These are phyloP conservation scores for Aspergillus uvarum DNA, from an alignment of 2,329 filamentous ascomycete species.

Conservation along the genomic window DNA sequence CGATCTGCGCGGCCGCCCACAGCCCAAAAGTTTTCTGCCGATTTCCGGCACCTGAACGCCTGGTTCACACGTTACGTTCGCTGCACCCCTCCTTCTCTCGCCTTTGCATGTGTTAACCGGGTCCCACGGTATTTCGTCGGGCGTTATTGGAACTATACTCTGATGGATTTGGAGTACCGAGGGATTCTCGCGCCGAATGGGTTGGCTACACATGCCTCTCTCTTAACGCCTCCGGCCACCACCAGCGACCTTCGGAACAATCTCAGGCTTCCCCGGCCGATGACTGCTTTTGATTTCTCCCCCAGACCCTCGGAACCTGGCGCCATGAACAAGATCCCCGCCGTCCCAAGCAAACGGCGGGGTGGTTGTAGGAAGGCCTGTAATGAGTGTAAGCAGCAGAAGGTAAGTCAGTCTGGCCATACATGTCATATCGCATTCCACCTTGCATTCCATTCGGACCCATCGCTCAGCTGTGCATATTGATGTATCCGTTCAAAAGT, in stretches of 20 bases:
- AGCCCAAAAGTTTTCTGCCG: slow-evolving; percentile 33
- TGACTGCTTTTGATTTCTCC: slow-evolving; percentile 31
- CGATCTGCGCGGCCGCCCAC: slow-evolving; percentile 5
- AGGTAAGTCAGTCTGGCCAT: slow-evolving; percentile 46
- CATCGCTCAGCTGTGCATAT: background rate
- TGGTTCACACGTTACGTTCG: slow-evolving; percentile 18
- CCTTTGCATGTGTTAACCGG: slow-evolving; percentile 24
- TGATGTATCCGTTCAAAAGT: background rate
- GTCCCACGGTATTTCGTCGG: slow-evolving; percentile 29
- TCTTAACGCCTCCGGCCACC: slow-evolving; percentile 29
- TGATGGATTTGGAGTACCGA: slow-evolving; percentile 39
- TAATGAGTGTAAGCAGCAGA: slow-evolving; percentile 68
- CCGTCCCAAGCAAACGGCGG: slow-evolving; percentile 47
- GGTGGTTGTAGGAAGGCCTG: slow-evolving; percentile 50
- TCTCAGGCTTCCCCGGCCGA: slow-evolving; percentile 32
- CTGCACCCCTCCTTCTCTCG: slow-evolving; percentile 24
- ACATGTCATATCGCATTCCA: background rate
- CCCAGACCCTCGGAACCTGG: slow-evolving; percentile 34
- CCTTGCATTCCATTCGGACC: background rate
- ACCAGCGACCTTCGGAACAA: slow-evolving; percentile 38
- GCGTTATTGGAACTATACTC: slow-evolving; percentile 28
- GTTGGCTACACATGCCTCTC: slow-evolving; percentile 25
- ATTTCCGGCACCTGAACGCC: slow-evolving; percentile 38
- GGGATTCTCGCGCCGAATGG: slow-evolving; percentile 37
- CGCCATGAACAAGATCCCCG: slow-evolving; percentile 42